phyloP scores from a whole-genome alignment of 139 green algal genomes.

The Chlamydomonas schloesseri region DNA sequence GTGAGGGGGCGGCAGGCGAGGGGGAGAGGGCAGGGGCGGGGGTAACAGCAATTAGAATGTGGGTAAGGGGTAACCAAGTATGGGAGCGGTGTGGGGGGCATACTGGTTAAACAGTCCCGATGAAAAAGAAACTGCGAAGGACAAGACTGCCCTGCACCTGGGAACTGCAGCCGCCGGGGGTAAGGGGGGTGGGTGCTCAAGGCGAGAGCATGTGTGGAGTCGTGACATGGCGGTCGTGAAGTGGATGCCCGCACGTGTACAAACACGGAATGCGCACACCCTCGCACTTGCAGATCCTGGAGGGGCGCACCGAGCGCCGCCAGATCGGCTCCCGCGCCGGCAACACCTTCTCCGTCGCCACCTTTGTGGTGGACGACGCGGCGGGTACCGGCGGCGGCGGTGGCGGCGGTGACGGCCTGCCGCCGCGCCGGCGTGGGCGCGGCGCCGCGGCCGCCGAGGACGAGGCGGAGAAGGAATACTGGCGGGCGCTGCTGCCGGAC shows the following conservation, averaged over 20 bases:
- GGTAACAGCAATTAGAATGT: neutral
- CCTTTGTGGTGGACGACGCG: conserved; percentile 69
- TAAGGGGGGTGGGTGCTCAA: too few relatives aligned
- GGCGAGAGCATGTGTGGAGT: too few relatives aligned
- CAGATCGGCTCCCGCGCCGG: conserved; percentile 82
- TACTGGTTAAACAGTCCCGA: too few relatives aligned
- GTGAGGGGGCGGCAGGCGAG: conserved; percentile 14
- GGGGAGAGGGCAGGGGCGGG: neutral
- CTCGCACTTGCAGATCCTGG: conserved; percentile 84
- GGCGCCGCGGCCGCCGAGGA: neutral
- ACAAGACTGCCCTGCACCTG: too few relatives aligned
- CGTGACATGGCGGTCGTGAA: too few relatives aligned
- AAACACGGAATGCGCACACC: too few relatives aligned
- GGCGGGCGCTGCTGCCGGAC: conserved; percentile 76
- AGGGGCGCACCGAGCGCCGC: conserved; percentile 87
- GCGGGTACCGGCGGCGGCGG: neutral
- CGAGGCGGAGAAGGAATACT: conserved; percentile 60
- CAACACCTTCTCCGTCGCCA: conserved; percentile 88
- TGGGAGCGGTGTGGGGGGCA: too few relatives aligned
- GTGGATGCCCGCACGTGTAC: too few relatives aligned
- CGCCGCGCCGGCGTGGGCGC: neutral
- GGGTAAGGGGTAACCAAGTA: too few relatives aligned
- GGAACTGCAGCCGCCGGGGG: too few relatives aligned
- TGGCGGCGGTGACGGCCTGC: too few relatives aligned
- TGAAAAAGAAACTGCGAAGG: too few relatives aligned